A percentile compares a stretch with the other conserved stretches of the same genome.
Conservation (phyloP, 1,284 basidiomycete species). For the Cryptococcus sp. region DNA sequence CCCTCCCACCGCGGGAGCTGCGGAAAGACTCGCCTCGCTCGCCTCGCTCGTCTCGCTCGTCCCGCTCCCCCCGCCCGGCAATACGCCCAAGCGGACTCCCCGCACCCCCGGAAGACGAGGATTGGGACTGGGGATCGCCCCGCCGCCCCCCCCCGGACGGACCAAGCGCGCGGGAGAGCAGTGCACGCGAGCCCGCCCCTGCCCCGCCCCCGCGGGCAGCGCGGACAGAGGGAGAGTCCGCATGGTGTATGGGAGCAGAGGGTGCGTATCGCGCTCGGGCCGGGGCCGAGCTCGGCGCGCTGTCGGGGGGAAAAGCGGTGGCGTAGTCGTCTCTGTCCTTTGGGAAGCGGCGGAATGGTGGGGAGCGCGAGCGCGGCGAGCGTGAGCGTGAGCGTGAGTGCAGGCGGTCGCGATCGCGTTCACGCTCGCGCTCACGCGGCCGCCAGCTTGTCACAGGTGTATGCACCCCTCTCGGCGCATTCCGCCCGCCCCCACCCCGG, state of each 20-base stretch:
- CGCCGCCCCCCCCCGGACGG: background rate
- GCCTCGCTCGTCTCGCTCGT: too few species aligned
- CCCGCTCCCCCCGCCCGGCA: too few species aligned
- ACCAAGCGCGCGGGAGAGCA: background rate
- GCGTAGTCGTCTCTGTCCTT: background rate
- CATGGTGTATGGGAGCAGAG: too few species aligned
- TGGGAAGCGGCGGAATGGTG: background rate
- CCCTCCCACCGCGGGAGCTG: background rate
- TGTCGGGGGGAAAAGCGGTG: background rate
- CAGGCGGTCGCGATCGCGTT: slow-evolving; percentile 9
- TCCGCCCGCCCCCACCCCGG: background rate
- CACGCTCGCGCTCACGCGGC: background rate
- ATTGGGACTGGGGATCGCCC: background rate
- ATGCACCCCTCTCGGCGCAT: too few species aligned
- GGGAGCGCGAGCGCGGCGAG: background rate
- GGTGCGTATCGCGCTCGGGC: background rate
- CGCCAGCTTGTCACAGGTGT: too few species aligned
- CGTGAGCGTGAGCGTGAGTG: background rate
- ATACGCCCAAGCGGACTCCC: too few species aligned
- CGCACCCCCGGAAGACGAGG: too few species aligned
- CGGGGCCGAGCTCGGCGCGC: background rate
- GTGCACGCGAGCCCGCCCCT: background rate
- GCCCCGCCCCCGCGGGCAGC: background rate
- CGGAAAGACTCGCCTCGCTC: too few species aligned
- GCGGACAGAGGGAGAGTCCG: background rate